These are phyloP conservation scores for Delonix regia DNA, from an alignment of 306 rosid genomes.

Conservation along the genomic window DNA sequence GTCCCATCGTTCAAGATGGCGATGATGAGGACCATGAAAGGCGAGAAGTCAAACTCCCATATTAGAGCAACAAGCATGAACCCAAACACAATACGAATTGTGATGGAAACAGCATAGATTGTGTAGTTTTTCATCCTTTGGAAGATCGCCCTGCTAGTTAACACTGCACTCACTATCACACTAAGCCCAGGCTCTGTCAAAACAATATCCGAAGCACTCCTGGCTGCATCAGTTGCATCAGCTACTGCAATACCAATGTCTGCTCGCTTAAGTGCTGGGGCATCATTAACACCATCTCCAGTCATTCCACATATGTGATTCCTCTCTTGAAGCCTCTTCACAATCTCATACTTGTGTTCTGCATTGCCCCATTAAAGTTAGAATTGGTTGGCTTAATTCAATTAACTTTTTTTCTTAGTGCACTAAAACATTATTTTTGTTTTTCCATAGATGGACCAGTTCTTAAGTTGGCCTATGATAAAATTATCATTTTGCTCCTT, in stretches of 20 bases:
- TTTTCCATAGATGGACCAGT: too few species aligned
- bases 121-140: slow-evolving; percentile 97
- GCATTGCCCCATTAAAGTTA: slow-evolving; percentile 33
- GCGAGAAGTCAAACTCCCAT: slow-evolving; percentile 86
- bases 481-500: too few species aligned
- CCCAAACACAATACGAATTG: slow-evolving; percentile 84
- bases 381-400: background rate
- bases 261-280: slow-evolving; percentile 87
- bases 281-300: slow-evolving; percentile 91
- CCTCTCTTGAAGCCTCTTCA: slow-evolving; percentile 74
- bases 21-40: slow-evolving; percentile 82
- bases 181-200: slow-evolving; percentile 85
- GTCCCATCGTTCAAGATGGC: slow-evolving; percentile 88
- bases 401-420: too few species aligned
- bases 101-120: slow-evolving; percentile 87
- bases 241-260: slow-evolving; percentile 92
- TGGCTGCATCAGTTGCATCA: slow-evolving; percentile 90
- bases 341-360: slow-evolving; percentile 96
- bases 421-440: too few species aligned
- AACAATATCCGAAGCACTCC: slow-evolving; percentile 90
- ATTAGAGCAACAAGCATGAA: slow-evolving; percentile 79
- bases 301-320: slow-evolving; percentile 86
- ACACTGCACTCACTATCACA: slow-evolving; percentile 79
- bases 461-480: too few species aligned
- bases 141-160: slow-evolving; percentile 90